Conservation (phyloP, 306 rosid species). For the Dicorynia guianensis region DNA sequence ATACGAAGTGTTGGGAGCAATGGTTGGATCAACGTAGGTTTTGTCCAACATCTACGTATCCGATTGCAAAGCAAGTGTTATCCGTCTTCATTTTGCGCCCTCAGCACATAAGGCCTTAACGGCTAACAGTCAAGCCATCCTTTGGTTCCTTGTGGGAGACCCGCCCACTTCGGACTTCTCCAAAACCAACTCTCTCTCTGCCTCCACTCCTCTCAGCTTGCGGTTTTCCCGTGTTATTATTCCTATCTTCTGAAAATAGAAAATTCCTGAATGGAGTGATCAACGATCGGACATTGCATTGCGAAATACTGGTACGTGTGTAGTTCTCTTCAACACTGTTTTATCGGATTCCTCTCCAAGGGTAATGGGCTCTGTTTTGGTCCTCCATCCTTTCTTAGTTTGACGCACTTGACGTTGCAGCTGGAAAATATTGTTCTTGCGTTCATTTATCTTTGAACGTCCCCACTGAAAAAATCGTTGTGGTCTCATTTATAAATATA, state of each 20-base stretch:
- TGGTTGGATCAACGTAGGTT: background rate
- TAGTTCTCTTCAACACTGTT: slow-evolving; percentile 9
- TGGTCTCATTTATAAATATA: background rate
- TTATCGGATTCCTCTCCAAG: background rate
- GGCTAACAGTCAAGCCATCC: background rate
- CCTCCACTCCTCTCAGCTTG: slow-evolving; percentile 17
- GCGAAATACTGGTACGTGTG: background rate
- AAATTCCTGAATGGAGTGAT: background rate
- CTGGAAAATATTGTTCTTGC: background rate
- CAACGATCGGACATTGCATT: slow-evolving; percentile 10
- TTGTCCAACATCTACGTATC: no score
- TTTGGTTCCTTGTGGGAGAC: slow-evolving; percentile 47
- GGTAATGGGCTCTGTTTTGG: background rate
- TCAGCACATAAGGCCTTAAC: no score
- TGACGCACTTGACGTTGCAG: no score
- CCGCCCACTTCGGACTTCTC: slow-evolving; percentile 72
- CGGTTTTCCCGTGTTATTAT: slow-evolving; percentile 20
- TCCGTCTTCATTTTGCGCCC: no score
- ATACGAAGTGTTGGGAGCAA: no score
- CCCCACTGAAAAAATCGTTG: background rate
- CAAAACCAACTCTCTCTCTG: slow-evolving; percentile 16
- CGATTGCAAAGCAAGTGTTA: no score
- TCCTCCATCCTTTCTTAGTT: slow-evolving; percentile 1
- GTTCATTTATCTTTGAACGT: background rate
- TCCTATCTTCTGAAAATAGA: slow-evolving; percentile 35